Percentiles rank a stretch among this genome's conserved stretches.
Conservation (phyloP, 805 yeast genomes). For the Suhomyces sp. region DNA sequence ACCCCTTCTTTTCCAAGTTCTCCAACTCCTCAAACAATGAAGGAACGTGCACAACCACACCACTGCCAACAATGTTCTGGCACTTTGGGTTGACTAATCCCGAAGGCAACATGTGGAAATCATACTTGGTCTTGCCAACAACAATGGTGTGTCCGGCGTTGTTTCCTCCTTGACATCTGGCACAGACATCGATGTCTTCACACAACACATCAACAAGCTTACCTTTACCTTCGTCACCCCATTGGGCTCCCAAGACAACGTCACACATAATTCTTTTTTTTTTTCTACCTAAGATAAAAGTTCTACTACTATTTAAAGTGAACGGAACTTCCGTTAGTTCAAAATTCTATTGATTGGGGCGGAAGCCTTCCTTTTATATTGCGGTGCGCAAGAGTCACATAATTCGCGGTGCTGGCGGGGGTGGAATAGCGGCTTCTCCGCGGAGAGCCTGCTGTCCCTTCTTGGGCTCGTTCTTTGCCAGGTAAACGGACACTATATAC, state of each 20-base stretch:
- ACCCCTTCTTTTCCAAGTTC: conserved; percentile 77
- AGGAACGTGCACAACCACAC: conserved; percentile 94
- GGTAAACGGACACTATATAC: no score
- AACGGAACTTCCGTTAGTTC: conserved; percentile 28
- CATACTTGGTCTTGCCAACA: conserved; percentile 82
- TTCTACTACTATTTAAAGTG: conserved; percentile 16
- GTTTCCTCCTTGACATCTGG: conserved; percentile 98
- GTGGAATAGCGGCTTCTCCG: background rate
- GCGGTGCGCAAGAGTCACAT: background rate
- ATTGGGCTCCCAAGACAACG: conserved; percentile 96
- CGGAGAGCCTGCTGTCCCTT: background rate
- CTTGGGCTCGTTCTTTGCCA: background rate
- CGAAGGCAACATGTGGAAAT: conserved; percentile 98
- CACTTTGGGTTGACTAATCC: conserved; percentile 96
- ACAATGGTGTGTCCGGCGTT: conserved; percentile 99
- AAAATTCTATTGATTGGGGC: conserved; percentile 7
- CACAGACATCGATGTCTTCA: conserved; percentile 93
- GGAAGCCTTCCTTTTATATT: background rate
- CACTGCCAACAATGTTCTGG: conserved; percentile 86
- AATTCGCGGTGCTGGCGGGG: background rate
- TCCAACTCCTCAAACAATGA: conserved; percentile 86
- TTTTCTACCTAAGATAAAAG: background rate
- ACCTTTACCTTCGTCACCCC: conserved; percentile 99
- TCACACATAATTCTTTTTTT: conserved; percentile 53
- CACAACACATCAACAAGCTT: conserved; percentile 93